phyloP scores from a whole-genome alignment of 371 early-diverging fungal genomes.

The Lichtheimia corymbifera region DNA sequence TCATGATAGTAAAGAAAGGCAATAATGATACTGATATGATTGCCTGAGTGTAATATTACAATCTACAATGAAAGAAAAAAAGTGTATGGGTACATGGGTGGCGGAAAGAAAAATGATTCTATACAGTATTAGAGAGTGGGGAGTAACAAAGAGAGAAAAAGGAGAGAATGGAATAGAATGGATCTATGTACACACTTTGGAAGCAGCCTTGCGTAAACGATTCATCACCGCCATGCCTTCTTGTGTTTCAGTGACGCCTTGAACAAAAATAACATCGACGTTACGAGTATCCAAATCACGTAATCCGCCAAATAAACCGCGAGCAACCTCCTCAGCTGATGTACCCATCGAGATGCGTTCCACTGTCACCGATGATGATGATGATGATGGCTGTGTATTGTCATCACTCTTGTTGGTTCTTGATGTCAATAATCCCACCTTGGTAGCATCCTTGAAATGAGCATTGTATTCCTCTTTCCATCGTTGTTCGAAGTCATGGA shows the following conservation, averaged over 20 bases:
- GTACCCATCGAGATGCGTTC: slow-evolving; percentile 41
- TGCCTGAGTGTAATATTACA: too few species aligned
- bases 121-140: neutral
- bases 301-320: slow-evolving; percentile 83
- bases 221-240: slow-evolving; percentile 99
- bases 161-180: neutral
- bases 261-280: slow-evolving; percentile 83
- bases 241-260: slow-evolving; percentile 77
- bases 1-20: too few species aligned
- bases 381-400: slow-evolving; percentile 19
- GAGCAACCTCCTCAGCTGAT: slow-evolving; percentile 66
- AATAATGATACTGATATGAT: too few species aligned
- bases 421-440: slow-evolving; percentile 22
- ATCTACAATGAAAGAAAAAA: too few species aligned
- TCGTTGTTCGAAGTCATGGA: slow-evolving; percentile 19
- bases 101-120: too few species aligned
- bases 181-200: slow-evolving; percentile 6
- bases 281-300: slow-evolving; percentile 78
- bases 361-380: slow-evolving; percentile 21
- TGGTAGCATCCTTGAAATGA: neutral
- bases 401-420: too few species aligned
- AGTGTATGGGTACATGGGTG: too few species aligned
- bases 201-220: slow-evolving; percentile 91
- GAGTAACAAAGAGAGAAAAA: neutral
- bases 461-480: slow-evolving; percentile 26